A percentile compares a stretch with the other conserved stretches of the same genome.
These are phyloP conservation scores for Helotiales sp. DNA, from an alignment of 2,329 filamentous ascomycete species.

Conservation along the genomic window DNA sequence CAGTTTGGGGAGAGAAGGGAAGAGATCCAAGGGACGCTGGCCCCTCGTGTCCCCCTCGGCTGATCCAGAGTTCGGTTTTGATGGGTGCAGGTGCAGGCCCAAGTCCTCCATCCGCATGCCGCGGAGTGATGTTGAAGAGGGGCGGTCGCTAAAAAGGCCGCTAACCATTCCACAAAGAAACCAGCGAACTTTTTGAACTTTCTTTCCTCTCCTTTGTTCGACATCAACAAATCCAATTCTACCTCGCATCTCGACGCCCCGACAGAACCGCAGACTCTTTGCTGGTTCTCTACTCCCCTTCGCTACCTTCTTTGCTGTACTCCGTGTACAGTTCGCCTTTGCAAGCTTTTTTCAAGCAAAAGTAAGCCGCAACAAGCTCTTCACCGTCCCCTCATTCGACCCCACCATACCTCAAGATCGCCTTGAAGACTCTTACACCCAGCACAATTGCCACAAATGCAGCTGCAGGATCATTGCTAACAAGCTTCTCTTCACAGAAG, in stretches of 20 bases:
- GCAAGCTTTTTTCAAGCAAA: neutral
- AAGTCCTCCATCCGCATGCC: neutral
- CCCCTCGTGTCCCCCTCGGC: neutral
- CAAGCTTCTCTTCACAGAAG: slow-evolving; percentile 7
- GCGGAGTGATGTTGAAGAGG: neutral
- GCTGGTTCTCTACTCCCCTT: slow-evolving; percentile 9
- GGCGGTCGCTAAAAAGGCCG: neutral
- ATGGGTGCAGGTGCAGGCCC: no score
- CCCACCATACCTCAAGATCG: slow-evolving; percentile 15
- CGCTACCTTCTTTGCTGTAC: slow-evolving; percentile 15
- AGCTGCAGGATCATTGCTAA: slow-evolving; percentile 4
- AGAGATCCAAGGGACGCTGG: neutral
- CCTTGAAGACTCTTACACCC: neutral
- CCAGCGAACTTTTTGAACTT: slow-evolving; percentile 11
- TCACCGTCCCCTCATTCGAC: slow-evolving; percentile 20
- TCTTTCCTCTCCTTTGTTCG: neutral
- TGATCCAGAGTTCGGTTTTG: neutral
- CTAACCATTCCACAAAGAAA: slow-evolving; percentile 8
- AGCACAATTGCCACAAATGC: neutral
- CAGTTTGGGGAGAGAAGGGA: no score
- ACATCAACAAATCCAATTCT: neutral
- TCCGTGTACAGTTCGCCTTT: slow-evolving; percentile 11
- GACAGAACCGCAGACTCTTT: slow-evolving; percentile 8
- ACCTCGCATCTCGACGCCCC: neutral
- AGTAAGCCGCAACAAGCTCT: slow-evolving; percentile 10